Conservation (phyloP, 2,329 filamentous ascomycete species). For the Claviceps digitariae region DNA sequence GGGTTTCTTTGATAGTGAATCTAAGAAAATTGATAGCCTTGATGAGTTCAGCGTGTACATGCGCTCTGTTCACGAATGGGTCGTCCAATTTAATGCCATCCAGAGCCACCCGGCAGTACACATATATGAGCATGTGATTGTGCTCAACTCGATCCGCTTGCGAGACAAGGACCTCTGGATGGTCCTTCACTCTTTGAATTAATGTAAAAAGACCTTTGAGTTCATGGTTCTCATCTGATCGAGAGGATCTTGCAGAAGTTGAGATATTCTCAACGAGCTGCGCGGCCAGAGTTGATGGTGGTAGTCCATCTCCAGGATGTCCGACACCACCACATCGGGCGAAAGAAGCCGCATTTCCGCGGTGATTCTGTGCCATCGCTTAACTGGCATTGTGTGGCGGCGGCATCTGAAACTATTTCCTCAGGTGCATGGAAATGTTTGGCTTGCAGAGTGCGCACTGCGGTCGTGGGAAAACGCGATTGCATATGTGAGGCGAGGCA, state of each 20-base stretch:
- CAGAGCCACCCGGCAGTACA: slow-evolving; percentile 67
- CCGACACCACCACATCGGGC: slow-evolving; percentile 8
- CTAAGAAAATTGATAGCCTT: slow-evolving; percentile 69
- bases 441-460: neutral
- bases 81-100: slow-evolving; percentile 56
- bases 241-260: slow-evolving; percentile 45
- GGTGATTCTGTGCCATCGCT: slow-evolving; percentile 16
- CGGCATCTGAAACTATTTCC: neutral
- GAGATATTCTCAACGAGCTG: slow-evolving; percentile 75
- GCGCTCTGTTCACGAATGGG: slow-evolving; percentile 45
- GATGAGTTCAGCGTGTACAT: slow-evolving; percentile 44
- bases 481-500: neutral
- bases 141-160: slow-evolving; percentile 55
- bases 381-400: slow-evolving; percentile 12
- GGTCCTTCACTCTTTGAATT: slow-evolving; percentile 40
- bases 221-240: slow-evolving; percentile 55
- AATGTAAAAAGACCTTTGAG: slow-evolving; percentile 55
- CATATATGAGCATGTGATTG: slow-evolving; percentile 75
- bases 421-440: neutral
- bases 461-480: slow-evolving; percentile 1
- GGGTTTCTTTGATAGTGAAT: slow-evolving; percentile 62
- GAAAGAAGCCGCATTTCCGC: slow-evolving; percentile 9
- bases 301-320: slow-evolving; percentile 20
- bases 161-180: slow-evolving; percentile 41
- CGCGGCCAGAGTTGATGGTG: slow-evolving; percentile 74